These are phyloP conservation scores for Phyllosticta ampelicida DNA, from an alignment of 2,329 filamentous ascomycete genomes.

Conservation along the genomic window DNA sequence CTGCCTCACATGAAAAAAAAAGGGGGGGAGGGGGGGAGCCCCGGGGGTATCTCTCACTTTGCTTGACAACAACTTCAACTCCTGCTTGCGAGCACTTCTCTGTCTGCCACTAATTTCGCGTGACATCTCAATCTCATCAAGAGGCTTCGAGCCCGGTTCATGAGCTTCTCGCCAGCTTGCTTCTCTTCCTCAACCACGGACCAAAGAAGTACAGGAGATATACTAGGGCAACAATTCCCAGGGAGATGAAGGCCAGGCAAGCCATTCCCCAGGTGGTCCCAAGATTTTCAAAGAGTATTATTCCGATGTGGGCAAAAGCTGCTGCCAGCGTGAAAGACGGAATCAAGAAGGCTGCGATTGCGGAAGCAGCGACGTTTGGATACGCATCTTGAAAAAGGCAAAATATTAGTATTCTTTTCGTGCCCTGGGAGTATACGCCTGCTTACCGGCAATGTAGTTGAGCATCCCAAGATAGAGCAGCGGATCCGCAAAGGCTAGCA, in stretches of 20 bases:
- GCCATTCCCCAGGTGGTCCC: conserved; percentile 11
- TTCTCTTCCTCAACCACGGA: conserved; percentile 5
- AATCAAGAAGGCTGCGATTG: conserved; percentile 9
- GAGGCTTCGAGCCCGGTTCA: neutral
- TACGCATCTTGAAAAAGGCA: conserved; percentile 1
- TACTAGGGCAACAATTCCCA: conserved; percentile 10
- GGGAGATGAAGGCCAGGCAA: conserved; percentile 8
- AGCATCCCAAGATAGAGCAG: conserved; percentile 8
- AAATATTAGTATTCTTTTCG: neutral
- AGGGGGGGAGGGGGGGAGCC: no score
- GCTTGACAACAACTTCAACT: no score
- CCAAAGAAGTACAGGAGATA: conserved; percentile 10
- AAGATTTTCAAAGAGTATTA: conserved; percentile 10
- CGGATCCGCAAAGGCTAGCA: conserved; percentile 6
- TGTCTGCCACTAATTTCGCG: no score
- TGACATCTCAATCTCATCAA: no score
- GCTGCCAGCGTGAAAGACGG: conserved; percentile 9
- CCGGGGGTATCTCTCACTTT: no score
- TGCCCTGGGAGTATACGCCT: neutral
- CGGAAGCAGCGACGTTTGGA: conserved; percentile 8
- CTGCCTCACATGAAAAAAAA: no score
- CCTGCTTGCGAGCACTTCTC: no score
- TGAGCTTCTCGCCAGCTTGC: conserved; percentile 3
- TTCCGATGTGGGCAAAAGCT: conserved; percentile 8
- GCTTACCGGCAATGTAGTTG: conserved; percentile 9